Conservation (phyloP, 2,329 filamentous ascomycete species). For the Fonsecaea nubica region DNA sequence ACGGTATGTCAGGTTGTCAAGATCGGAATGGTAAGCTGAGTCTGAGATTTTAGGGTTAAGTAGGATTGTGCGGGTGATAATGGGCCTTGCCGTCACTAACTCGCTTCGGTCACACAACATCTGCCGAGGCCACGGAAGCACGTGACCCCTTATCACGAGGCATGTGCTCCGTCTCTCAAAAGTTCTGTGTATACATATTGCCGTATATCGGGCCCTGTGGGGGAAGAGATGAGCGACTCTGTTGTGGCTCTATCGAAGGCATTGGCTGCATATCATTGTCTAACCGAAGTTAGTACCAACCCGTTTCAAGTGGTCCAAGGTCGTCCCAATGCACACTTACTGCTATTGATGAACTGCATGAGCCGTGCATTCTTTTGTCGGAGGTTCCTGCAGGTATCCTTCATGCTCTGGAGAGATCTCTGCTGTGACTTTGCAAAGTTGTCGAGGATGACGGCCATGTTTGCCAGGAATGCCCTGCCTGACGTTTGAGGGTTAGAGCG, state of each 20-base stretch:
- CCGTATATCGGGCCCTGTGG: conserved; percentile 19
- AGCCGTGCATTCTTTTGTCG: conserved; percentile 30
- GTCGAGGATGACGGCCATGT: conserved; percentile 29
- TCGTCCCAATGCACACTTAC: conserved; percentile 8
- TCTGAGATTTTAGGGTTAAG: conserved; percentile 5
- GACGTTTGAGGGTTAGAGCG: conserved; percentile 4
- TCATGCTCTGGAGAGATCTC: conserved; percentile 32
- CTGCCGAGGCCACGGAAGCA: not conserved
- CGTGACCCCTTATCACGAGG: not conserved
- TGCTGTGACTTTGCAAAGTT: conserved; percentile 33
- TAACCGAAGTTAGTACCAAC: conserved; percentile 3
- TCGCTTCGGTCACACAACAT: conserved; percentile 2
- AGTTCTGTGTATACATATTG: conserved; percentile 16
- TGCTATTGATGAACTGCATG: conserved; percentile 21
- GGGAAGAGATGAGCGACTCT: conserved; percentile 18
- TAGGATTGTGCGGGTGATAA: conserved; percentile 14
- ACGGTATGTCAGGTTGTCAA: conserved; percentile 1
- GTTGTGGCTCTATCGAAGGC: conserved; percentile 11
- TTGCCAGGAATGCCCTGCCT: conserved; percentile 29
- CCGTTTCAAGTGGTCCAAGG: not conserved
- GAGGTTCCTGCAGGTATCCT: conserved; percentile 27
- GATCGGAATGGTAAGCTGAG: conserved; percentile 6
- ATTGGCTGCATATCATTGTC: conserved; percentile 6
- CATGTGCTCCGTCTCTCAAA: not conserved
- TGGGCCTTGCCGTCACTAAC: conserved; percentile 13